Evolutionary conservation across 805 yeast genomes (phyloP), one percentile per base, ranked within the genome.

Genomic region (Teunomyces gatunensis): DNA sequence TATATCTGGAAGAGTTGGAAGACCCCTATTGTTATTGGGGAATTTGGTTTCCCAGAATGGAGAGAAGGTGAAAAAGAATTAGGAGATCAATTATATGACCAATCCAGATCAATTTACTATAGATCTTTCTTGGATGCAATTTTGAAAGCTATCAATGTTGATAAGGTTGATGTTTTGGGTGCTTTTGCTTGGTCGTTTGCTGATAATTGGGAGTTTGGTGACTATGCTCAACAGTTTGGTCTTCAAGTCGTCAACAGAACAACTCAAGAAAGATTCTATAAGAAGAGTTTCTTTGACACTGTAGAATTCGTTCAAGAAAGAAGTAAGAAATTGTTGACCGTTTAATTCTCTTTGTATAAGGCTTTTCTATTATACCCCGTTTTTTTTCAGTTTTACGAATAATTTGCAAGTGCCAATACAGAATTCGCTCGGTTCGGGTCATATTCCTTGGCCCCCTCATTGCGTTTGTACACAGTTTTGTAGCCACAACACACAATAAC

Each of bases 171-270:
- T 5, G 54, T 68, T 23, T 52, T 54, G 18, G 69, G 70, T 10
- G 63, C 65, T 11, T 55, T 64, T 40, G 65, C 65, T 3, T 67
- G 72, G 73, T 55, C 66, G 13, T 54, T 60, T 45, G 56, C 60
- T 28, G 73, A 68, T 49, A 62, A 66, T 48, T 58, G 65, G 57
- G 71, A 68, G 48, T 67, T 68, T 58, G 62, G 67, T 29, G 64
- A 52, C 46, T 54, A 52, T 17, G 30, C 11, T 1, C 56, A 52
- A 46, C 60, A 58, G 34, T 60, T 52, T 45, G 64, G 64, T 21
- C 34, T 60, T n/a, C 63, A 59, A 48, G 61, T 54, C 12, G 64
- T 60, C 32, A 58, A 59, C 47, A 54, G 61, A 48, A 57, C 64
- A 10, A 59, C 64, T 11, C 63, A 57, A 51, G 61, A 59, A 42